Percentiles rank a stretch among this genome's conserved stretches.
These are phyloP conservation scores for Suillus plorans DNA, from an alignment of 768 basidiomycete species.

Conservation along the genomic window DNA sequence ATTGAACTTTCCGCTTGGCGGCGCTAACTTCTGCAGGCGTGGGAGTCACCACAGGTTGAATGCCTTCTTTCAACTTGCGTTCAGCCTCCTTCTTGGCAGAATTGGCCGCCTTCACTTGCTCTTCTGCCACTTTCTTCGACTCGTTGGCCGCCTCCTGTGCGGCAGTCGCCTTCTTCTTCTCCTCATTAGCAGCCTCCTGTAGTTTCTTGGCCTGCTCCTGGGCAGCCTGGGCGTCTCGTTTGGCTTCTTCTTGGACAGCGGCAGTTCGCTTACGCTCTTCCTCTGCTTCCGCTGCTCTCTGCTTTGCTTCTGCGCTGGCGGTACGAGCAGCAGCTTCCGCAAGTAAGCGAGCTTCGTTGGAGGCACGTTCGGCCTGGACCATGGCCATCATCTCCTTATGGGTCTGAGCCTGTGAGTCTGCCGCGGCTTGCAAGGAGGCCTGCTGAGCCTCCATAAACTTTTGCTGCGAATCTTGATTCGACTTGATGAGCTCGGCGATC, in stretches of 20 bases:
- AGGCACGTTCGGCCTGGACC: conserved; percentile 1
- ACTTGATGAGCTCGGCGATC: background rate
- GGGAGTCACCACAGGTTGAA: conserved; percentile 31
- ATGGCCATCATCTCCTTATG: conserved; percentile 5
- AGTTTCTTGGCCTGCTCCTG: conserved; percentile 6
- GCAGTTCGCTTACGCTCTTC: conserved; percentile 13
- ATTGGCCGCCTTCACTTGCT: conserved; percentile 12
- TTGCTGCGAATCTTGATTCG: conserved; percentile 1
- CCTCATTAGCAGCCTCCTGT: conserved; percentile 18
- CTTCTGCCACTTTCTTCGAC: conserved; percentile 11
- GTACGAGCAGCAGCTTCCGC: conserved; percentile 10
- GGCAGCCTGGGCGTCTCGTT: conserved; percentile 9
- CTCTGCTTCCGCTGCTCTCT: conserved; percentile 6
- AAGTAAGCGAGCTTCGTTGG: background rate
- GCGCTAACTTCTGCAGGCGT: conserved; percentile 25
- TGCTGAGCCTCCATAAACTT: background rate
- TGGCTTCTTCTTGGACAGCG: conserved; percentile 11
- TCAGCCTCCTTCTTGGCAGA: conserved; percentile 11
- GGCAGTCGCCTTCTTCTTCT: conserved; percentile 18
- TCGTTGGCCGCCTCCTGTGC: conserved; percentile 16
- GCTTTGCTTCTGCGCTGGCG: background rate
- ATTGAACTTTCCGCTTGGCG: conserved; percentile 24
- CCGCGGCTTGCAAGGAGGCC: background rate
- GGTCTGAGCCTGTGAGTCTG: background rate
- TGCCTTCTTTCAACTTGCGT: conserved; percentile 23